These are phyloP conservation scores for Pseudogymnoascus sp. DNA, from an alignment of 2,329 filamentous ascomycete species.

Conservation along the genomic window DNA sequence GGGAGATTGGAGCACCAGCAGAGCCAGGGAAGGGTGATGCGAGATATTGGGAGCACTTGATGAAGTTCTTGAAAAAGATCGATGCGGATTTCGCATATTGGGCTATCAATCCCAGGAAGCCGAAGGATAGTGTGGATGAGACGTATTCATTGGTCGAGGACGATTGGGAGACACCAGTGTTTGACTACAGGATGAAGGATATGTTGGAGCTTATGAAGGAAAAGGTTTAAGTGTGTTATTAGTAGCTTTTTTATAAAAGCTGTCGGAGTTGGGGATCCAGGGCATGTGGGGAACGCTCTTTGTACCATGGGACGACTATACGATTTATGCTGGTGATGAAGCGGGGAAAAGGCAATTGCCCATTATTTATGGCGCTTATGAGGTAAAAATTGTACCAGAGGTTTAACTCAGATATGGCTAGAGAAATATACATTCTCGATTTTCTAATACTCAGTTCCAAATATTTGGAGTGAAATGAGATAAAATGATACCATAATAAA, in stretches of 20 bases:
- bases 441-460: neutral
- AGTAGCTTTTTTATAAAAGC: neutral
- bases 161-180: slow-evolving; percentile 55
- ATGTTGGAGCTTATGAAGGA: slow-evolving; percentile 46
- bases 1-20: slow-evolving; percentile 55
- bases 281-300: neutral
- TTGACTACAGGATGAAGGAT: slow-evolving; percentile 56
- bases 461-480: neutral
- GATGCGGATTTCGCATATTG: slow-evolving; percentile 64
- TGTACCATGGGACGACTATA: neutral
- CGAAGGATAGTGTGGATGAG: slow-evolving; percentile 48
- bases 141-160: slow-evolving; percentile 54
- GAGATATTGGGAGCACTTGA: slow-evolving; percentile 59
- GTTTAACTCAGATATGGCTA: neutral
- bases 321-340: neutral
- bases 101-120: slow-evolving; percentile 61
- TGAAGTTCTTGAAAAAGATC: slow-evolving; percentile 48
- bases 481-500: too few relatives aligned
- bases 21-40: slow-evolving; percentile 46
- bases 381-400: neutral
- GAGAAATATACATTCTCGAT: neutral
- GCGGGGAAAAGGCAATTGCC: neutral
- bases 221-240: neutral
- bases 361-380: neutral
- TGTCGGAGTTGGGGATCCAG: neutral